Evolutionary conservation across 2,329 filamentous ascomycete species (phyloP).

Genomic region (Aspergillus sclerotialis): DNA sequence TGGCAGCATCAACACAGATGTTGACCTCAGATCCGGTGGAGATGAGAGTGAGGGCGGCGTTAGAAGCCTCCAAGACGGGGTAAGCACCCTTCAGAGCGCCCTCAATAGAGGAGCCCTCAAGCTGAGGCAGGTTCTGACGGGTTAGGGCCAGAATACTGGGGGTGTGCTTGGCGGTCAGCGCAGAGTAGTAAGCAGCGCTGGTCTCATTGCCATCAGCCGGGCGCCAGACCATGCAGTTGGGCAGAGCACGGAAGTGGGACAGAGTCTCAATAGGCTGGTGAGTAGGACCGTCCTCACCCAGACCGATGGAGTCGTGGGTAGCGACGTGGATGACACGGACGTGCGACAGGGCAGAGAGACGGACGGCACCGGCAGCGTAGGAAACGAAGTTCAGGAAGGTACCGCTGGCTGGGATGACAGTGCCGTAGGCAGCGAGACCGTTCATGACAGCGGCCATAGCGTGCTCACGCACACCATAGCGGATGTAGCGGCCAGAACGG

Average conservation of each 20-base stretch:
- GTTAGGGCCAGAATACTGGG: constrained; percentile 92
- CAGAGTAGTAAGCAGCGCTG: constrained; percentile 93
- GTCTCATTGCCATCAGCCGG: constrained; percentile 98
- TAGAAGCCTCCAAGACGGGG: constrained; percentile 74
- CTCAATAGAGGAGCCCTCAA: constrained; percentile 88
- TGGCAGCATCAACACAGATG: constrained; percentile 87
- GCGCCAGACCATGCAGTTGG: constrained; percentile 99
- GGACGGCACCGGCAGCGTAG: constrained; percentile 90
- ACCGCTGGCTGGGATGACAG: constrained; percentile 84
- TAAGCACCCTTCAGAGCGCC: constrained; percentile 93
- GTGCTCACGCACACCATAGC: constrained; percentile 48
- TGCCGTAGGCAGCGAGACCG: constrained; percentile 91
- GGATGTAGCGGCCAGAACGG: constrained; percentile 78
- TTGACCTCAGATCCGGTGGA: constrained; percentile 94
- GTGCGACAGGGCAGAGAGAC: constrained; percentile 86
- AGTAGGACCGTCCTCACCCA: constrained; percentile 96
- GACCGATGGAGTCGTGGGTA: constrained; percentile 98
- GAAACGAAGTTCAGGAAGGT: constrained; percentile 99
- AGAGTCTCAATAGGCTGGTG: constrained; percentile 99
- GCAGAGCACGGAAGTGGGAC: constrained; percentile 94
- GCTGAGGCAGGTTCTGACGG: constrained; percentile 95
- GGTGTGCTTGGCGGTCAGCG: constrained; percentile 80
- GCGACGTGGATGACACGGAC: constrained; percentile 91
- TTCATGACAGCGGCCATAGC: constrained; percentile 48
- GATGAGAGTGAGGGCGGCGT: constrained; percentile 80